Conservation (phyloP, 352 stramenopile species). For the Pythium biforme region DNA sequence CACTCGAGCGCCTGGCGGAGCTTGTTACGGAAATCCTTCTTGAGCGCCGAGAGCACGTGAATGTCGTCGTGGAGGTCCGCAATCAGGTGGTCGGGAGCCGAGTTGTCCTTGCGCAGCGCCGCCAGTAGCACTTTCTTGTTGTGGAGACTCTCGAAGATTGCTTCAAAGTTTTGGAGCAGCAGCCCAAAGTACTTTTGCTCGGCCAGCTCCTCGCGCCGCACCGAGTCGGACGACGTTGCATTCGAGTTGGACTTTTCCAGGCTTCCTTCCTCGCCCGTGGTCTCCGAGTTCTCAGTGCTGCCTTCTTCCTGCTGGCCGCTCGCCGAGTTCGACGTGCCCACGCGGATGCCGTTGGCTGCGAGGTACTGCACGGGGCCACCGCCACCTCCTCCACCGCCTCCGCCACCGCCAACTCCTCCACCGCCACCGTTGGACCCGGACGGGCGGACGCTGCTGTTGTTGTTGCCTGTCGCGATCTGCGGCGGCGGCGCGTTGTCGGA, state of each 20-base stretch:
- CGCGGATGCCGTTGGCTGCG: slow-evolving; percentile 14
- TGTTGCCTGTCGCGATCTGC: slow-evolving; percentile 2
- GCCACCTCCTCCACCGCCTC: neutral
- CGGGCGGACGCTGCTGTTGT: neutral
- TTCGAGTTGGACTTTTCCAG: slow-evolving; percentile 53
- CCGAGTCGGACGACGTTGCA: slow-evolving; percentile 41
- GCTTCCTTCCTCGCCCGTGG: slow-evolving; percentile 65
- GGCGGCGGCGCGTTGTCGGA: neutral
- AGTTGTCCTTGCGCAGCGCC: slow-evolving; percentile 64
- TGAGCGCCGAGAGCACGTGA: slow-evolving; percentile 74
- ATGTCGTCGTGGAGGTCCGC: slow-evolving; percentile 79
- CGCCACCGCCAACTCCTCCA: neutral
- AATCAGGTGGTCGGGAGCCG: slow-evolving; percentile 68
- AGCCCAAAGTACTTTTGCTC: slow-evolving; percentile 83
- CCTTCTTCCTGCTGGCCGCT: slow-evolving; percentile 34
- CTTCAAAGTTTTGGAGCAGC: slow-evolving; percentile 82
- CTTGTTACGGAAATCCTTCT: slow-evolving; percentile 81
- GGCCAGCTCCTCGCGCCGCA: slow-evolving; percentile 53
- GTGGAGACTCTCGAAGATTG: slow-evolving; percentile 80
- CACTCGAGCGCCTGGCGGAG: slow-evolving; percentile 58
- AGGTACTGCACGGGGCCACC: slow-evolving; percentile 19
- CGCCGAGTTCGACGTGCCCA: slow-evolving; percentile 1
- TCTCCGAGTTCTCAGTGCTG: slow-evolving; percentile 78
- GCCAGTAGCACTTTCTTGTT: slow-evolving; percentile 83
- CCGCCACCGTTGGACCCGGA: slow-evolving; percentile 1